Evolutionary conservation across 352 stramenopile genomes (phyloP).

Genomic region (Phytophthora parvispora): DNA sequence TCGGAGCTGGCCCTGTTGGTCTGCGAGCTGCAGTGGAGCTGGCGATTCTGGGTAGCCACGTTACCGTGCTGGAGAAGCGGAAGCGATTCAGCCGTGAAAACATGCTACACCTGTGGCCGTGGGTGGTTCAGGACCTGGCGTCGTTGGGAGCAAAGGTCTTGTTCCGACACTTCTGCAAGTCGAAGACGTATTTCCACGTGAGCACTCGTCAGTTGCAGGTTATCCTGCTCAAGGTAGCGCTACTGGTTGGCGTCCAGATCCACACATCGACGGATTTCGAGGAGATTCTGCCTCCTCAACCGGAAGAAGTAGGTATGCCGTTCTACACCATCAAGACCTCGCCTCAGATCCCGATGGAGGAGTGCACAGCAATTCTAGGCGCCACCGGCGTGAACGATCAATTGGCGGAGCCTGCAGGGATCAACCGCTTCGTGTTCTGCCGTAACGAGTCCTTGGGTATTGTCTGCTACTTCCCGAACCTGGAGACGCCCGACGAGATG

Average conservation of each 20-base stretch:
- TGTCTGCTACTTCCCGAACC: conserved; percentile 84
- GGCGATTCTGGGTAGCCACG: conserved; percentile 67
- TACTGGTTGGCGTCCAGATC: conserved; percentile 71
- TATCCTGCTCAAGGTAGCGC: conserved; percentile 80
- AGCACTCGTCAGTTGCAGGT: conserved; percentile 83
- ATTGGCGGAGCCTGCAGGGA: conserved; percentile 52
- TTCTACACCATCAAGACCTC: conserved; percentile 74
- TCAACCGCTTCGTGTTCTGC: conserved; percentile 83
- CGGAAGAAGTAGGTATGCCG: conserved; percentile 42
- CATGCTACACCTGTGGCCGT: conserved; percentile 83
- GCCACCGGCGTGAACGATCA: conserved; percentile 71
- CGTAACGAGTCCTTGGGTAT: conserved; percentile 78
- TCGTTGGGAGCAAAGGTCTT: conserved; percentile 78
- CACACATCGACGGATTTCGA: conserved; percentile 63
- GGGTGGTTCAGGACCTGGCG: conserved; percentile 82
- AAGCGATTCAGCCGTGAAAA: conserved; percentile 83
- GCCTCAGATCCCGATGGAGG: conserved; percentile 69
- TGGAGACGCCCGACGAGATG: conserved; percentile 67
- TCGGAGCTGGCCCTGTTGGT: conserved; percentile 77
- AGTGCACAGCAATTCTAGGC: conserved; percentile 69
- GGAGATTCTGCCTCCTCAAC: conserved; percentile 35
- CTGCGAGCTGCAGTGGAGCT: conserved; percentile 76
- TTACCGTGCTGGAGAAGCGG: conserved; percentile 82
- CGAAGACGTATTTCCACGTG: conserved; percentile 81
- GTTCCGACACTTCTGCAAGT: conserved; percentile 76